Evolutionary conservation across 305 asterid genomes (phyloP).

Genomic region (Fraxinus nigra): DNA sequence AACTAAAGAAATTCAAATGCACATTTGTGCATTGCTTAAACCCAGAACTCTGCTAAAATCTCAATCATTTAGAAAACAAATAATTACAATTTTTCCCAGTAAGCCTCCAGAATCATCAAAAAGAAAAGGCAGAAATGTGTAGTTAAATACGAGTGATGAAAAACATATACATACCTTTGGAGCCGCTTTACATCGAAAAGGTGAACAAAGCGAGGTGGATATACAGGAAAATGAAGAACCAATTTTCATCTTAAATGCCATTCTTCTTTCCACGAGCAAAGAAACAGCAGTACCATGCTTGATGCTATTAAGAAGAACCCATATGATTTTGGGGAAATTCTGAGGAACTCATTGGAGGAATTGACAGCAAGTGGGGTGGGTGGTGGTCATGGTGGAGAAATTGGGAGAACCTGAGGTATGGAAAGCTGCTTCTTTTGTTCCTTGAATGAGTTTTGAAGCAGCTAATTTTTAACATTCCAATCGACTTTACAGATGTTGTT

Average conservation of each 20-base stretch:
- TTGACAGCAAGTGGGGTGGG: neutral
- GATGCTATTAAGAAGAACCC: conserved; percentile 5
- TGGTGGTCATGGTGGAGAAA: neutral
- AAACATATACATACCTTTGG: conserved; percentile 6
- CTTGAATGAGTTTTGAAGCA: conserved; percentile 9
- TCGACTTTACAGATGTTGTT: neutral
- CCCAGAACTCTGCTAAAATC: neutral
- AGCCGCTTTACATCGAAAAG: conserved; percentile 1
- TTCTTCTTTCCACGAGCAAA: conserved; percentile 24
- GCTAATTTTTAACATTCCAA: neutral
- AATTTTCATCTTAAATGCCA: conserved; percentile 32
- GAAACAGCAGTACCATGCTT: neutral
- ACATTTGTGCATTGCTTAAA: neutral
- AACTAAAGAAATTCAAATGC: neutral
- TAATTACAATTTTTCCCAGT: neutral
- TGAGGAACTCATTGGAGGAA: neutral
- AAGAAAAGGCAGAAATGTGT: neutral
- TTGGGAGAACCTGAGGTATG: conserved; percentile 7
- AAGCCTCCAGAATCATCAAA: neutral
- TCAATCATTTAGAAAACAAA: neutral
- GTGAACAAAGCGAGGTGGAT: neutral
- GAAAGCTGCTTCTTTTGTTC: conserved; percentile 5
- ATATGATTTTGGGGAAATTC: conserved; percentile 9
- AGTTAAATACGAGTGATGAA: neutral
- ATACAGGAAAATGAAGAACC: conserved; percentile 15